phyloP scores from a whole-genome alignment of 2,329 filamentous ascomycete species.

The Rutstroemia sydowiana region DNA sequence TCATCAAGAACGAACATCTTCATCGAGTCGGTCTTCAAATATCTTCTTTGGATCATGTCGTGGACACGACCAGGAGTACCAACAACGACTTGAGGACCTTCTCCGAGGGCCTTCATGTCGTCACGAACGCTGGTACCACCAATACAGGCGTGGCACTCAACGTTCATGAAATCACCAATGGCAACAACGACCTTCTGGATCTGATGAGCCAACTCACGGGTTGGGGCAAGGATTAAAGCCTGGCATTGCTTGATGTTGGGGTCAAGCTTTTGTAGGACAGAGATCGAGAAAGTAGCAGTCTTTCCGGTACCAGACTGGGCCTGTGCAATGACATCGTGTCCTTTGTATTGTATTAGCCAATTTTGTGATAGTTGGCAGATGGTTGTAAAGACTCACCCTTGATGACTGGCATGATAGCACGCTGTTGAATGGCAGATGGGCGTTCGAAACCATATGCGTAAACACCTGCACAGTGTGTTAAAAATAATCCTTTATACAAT shows the following conservation, averaged over 20 bases:
- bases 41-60: conserved; percentile 98
- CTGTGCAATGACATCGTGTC: conserved; percentile 98
- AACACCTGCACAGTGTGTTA: conserved; percentile 49
- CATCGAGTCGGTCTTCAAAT: conserved; percentile 94
- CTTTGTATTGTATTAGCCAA: conserved; percentile 37
- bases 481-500: conserved; percentile 8
- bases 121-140: conserved; percentile 97
- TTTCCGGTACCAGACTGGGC: conserved; percentile 99
- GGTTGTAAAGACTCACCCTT: conserved; percentile 63
- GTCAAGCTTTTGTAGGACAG: conserved; percentile 98
- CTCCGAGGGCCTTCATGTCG: conserved; percentile 95
- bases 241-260: conserved; percentile 91
- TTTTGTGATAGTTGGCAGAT: conserved; percentile 8
- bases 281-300: conserved; percentile 99
- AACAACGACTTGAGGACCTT: conserved; percentile 94
- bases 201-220: conserved; percentile 96
- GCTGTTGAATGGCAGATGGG: conserved; percentile 98
- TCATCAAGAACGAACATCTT: conserved; percentile 99
- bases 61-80: conserved; percentile 97
- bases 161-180: conserved; percentile 99
- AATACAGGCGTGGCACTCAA: conserved; percentile 99
- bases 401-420: conserved; percentile 99
- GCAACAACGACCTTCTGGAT: conserved; percentile 99
- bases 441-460: conserved; percentile 99
- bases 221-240: conserved; percentile 95